A percentile compares a stretch with the other conserved stretches of the same genome.
Evolutionary conservation across 148 eudicot genomes (phyloP).

Genomic region (Camellia lanceoleosa): DNA sequence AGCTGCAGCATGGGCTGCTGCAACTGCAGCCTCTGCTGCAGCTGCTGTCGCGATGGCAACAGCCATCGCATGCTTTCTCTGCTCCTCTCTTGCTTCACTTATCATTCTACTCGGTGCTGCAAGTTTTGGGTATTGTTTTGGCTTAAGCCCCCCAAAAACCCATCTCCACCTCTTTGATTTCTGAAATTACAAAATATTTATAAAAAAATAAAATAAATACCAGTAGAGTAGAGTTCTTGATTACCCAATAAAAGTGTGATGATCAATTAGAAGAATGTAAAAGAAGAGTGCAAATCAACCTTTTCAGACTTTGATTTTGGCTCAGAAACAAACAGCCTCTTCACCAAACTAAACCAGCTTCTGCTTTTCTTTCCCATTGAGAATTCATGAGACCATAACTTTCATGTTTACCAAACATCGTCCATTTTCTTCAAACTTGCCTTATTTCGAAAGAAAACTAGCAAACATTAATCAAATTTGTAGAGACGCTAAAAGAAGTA

Average conservation of each 20-base stretch:
- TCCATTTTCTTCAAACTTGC: constrained; percentile 3
- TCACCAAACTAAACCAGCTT: constrained; percentile 61
- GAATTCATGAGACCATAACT: constrained; percentile 17
- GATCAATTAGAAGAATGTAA: neutral
- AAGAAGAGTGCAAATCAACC: constrained; percentile 29
- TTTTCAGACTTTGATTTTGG: constrained; percentile 47
- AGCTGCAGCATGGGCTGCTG: constrained; percentile 92
- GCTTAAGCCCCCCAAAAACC: constrained; percentile 46
- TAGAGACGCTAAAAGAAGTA: neutral
- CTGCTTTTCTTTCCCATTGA: constrained; percentile 62
- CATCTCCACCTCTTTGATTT: constrained; percentile 57
- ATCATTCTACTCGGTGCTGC: constrained; percentile 39
- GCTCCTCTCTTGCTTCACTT: constrained; percentile 62
- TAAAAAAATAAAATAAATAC: neutral
- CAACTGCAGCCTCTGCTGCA: constrained; percentile 92
- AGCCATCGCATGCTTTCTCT: constrained; percentile 65
- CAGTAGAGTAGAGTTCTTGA: neutral
- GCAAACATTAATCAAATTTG: neutral
- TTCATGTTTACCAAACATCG: neutral
- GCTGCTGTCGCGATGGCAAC: constrained; percentile 85
- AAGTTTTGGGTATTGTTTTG: constrained; percentile 32
- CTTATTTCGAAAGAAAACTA: neutral
- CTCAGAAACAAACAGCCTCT: constrained; percentile 53
- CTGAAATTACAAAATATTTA: constrained; percentile 15
- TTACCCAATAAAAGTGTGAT: neutral